A percentile compares a stretch with the other conserved stretches of the same genome.
phyloP scores from a whole-genome alignment of 2,329 filamentous ascomycete genomes.

The Xylaria sp. region DNA sequence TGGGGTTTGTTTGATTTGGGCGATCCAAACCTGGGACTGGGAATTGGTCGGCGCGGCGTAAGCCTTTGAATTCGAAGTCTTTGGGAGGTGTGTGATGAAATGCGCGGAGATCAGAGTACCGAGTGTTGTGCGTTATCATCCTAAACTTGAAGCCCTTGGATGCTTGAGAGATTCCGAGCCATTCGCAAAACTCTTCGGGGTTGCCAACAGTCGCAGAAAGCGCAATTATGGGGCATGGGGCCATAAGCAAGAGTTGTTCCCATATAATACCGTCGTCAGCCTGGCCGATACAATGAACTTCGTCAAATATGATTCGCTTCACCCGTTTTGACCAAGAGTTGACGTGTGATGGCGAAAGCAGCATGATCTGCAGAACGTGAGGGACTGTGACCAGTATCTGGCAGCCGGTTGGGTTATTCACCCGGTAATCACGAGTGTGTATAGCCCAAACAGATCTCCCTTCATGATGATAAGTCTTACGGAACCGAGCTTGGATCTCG shows the following conservation, averaged over 20 bases:
- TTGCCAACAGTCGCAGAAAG: conserved; percentile 84
- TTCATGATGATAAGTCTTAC: conserved; percentile 68
- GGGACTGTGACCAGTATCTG: conserved; percentile 82
- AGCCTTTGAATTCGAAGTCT: conserved; percentile 61
- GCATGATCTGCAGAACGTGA: conserved; percentile 82
- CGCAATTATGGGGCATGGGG: conserved; percentile 81
- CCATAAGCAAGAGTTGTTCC: conserved; percentile 79
- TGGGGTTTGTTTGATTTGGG: conserved; percentile 52
- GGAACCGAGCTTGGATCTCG: conserved; percentile 78
- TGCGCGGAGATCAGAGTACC: conserved; percentile 83
- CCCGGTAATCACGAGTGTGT: conserved; percentile 77
- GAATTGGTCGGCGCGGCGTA: conserved; percentile 56
- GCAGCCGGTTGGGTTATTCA: conserved; percentile 77
- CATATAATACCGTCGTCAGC: conserved; percentile 79
- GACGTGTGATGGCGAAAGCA: conserved; percentile 72
- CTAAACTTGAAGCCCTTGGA: conserved; percentile 70
- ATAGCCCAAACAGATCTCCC: conserved; percentile 81
- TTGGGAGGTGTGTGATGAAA: conserved; percentile 69
- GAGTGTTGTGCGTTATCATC: conserved; percentile 73
- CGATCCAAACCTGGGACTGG: conserved; percentile 59
- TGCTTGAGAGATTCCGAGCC: conserved; percentile 72
- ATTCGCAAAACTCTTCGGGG: conserved; percentile 73
- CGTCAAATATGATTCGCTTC: conserved; percentile 82
- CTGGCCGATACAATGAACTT: conserved; percentile 83
- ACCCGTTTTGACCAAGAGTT: conserved; percentile 72